phyloP scores from a whole-genome alignment of 1,284 basidiomycete genomes.

The Salmacisia buchloeana region DNA sequence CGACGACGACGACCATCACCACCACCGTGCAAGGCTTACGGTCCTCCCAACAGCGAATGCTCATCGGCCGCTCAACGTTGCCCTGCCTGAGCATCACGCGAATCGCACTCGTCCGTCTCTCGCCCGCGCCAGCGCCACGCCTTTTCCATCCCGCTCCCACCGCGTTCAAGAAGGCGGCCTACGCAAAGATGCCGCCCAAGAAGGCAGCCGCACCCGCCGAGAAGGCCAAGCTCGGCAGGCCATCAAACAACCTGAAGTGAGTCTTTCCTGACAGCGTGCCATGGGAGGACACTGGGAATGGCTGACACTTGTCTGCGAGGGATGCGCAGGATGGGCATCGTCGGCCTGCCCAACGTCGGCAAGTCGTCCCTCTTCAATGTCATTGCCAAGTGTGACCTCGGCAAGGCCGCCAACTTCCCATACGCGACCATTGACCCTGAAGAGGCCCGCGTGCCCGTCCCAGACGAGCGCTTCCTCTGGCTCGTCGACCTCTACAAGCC shows the following conservation, averaged over 20 bases:
- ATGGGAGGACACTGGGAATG: not conserved
- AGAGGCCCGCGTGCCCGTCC: slow-evolving; percentile 87
- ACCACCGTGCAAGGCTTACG: too few relatives aligned
- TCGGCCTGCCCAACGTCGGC: slow-evolving; percentile 49
- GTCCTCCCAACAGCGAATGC: too few relatives aligned
- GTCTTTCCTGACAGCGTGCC: not conserved
- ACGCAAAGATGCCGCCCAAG: slow-evolving; percentile 43
- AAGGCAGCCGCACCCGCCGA: slow-evolving; percentile 33
- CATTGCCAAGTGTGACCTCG: slow-evolving; percentile 80
- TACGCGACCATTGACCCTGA: slow-evolving; percentile 75
- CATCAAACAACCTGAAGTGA: slow-evolving; percentile 47
- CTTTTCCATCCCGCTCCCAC: not conserved
- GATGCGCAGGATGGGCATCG: slow-evolving; percentile 42
- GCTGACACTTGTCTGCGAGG: not conserved
- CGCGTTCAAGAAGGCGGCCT: not conserved
- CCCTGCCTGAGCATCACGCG: too few relatives aligned
- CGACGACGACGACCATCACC: too few relatives aligned
- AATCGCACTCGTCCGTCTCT: not conserved
- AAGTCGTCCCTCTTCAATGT: slow-evolving; percentile 63
- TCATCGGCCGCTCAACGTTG: too few relatives aligned
- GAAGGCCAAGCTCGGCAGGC: slow-evolving; percentile 44
- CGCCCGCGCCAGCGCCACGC: not conserved
- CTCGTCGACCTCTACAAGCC: slow-evolving; percentile 88
- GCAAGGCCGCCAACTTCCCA: slow-evolving; percentile 96
- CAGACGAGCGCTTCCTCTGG: slow-evolving; percentile 91